A percentile compares a stretch with the other conserved stretches of the same genome.
phyloP scores from a whole-genome alignment of 139 green algal genomes.

The Tetradesmus obliquus region DNA sequence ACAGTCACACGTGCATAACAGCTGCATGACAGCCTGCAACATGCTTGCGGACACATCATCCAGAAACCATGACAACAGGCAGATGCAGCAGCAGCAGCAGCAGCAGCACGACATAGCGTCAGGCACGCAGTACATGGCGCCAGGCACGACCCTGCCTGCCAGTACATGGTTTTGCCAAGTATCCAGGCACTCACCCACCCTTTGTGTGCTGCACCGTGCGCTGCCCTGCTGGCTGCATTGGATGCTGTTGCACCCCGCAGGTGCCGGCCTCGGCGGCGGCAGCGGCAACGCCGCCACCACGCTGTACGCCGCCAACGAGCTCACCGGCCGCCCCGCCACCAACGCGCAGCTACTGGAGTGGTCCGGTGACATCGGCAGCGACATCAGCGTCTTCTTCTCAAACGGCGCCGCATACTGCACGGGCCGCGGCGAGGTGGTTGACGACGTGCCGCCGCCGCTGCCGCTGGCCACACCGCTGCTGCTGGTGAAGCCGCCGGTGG shows the following conservation, averaged over 20 bases:
- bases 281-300: conserved; percentile 97
- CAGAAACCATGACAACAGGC: no score
- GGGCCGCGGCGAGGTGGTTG: conserved; percentile 93
- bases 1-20: not conserved
- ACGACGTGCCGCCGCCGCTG: conserved; percentile 88
- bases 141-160: no score
- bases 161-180: no score
- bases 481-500: conserved; percentile 91
- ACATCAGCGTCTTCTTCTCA: conserved; percentile 97
- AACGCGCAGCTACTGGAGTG: conserved; percentile 90
- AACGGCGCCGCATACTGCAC: conserved; percentile 96
- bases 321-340: conserved; percentile 80
- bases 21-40: no score
- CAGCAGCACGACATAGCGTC: no score
- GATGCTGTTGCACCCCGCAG: conserved; percentile 39
- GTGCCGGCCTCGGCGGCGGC: conserved; percentile 95
- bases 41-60: no score
- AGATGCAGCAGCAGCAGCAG: no score
- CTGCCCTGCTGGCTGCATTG: not conserved
- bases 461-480: conserved; percentile 87
- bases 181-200: no score
- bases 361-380: conserved; percentile 95
- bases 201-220: no score
- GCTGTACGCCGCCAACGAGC: conserved; percentile 96
- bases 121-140: no score